Evolutionary conservation across 139 green algal species (phyloP).

Genomic region (Chlamydomonas applanata): DNA sequence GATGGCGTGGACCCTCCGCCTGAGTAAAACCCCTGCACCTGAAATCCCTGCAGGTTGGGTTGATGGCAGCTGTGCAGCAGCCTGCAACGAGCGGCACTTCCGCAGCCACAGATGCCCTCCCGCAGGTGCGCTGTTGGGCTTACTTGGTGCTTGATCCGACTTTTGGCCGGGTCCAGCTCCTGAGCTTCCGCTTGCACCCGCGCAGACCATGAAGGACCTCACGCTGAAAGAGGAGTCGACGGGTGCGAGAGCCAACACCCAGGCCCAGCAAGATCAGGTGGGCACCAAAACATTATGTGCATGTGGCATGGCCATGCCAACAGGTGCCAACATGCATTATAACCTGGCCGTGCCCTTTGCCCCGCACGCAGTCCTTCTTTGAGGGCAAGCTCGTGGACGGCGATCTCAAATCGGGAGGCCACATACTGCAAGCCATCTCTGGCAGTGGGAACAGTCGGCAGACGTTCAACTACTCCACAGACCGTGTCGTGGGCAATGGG

Average conservation of each 20-base stretch:
- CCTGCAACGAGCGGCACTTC: constrained; percentile 4
- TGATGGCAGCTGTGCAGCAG: neutral
- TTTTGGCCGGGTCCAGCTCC: neutral
- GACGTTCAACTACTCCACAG: constrained; percentile 84
- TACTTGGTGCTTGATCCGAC: neutral
- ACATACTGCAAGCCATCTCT: constrained; percentile 40
- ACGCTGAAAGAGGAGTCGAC: constrained; percentile 32
- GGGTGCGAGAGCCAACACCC: neutral
- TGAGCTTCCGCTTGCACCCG: neutral
- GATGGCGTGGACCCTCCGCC: neutral
- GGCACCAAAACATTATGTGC: neutral
- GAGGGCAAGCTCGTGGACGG: constrained; percentile 69
- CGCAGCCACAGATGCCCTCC: constrained; percentile 1
- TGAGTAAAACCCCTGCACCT: too few relatives aligned
- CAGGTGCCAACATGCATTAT: neutral
- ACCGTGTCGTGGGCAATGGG: constrained; percentile 95
- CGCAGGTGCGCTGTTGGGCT: neutral
- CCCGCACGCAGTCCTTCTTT: constrained; percentile 31
- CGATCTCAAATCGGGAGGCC: constrained; percentile 46
- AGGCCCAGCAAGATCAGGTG: neutral
- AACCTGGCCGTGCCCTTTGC: neutral
- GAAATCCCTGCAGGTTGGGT: neutral
- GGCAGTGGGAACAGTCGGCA: constrained; percentile 45
- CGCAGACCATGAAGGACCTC: constrained; percentile 64
- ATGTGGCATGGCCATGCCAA: neutral